Percentiles rank a stretch among this genome's conserved stretches.
Evolutionary conservation across 1,139 yeast genomes (phyloP).

Genomic region (Magnusiomyces suaveolens): DNA sequence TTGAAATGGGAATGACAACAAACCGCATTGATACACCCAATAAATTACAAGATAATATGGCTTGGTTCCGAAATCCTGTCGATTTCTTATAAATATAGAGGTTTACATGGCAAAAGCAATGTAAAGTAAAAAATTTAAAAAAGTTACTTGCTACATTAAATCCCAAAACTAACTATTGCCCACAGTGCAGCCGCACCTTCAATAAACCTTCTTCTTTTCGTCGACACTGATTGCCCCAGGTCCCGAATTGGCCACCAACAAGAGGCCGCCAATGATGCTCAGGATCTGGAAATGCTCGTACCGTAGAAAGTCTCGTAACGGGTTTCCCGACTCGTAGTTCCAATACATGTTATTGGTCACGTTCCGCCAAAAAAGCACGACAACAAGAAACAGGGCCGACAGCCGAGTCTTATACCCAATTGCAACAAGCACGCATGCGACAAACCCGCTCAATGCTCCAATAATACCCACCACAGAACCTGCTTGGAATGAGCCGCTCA

Average conservation of each 20-base stretch:
- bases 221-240: conserved; percentile 93
- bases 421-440: conserved; percentile 68
- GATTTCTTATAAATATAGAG: too few species aligned
- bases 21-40: conserved; percentile 20
- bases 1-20: conserved; percentile 25
- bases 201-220: conserved; percentile 91
- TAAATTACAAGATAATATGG: too few species aligned
- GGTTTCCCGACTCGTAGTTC: conserved; percentile 59
- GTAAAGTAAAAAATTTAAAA: too few species aligned
- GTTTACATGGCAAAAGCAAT: too few species aligned
- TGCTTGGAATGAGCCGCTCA: conserved; percentile 22
- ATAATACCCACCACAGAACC: conserved; percentile 41
- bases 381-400: conserved; percentile 71
- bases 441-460: conserved; percentile 60
- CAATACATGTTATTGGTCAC: conserved; percentile 81
- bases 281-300: conserved; percentile 93
- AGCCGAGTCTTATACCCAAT: conserved; percentile 90
- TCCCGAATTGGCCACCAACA: conserved; percentile 87
- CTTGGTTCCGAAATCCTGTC: too few species aligned
- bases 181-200: neutral
- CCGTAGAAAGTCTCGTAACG: conserved; percentile 80
- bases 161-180: too few species aligned
- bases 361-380: conserved; percentile 67
- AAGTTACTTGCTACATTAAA: too few species aligned
- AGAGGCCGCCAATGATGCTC: conserved; percentile 88